Percentiles rank a stretch among this genome's conserved stretches.
Evolutionary conservation across 148 eudicot genomes (phyloP).

Genomic region (Camellia granthamiana): DNA sequence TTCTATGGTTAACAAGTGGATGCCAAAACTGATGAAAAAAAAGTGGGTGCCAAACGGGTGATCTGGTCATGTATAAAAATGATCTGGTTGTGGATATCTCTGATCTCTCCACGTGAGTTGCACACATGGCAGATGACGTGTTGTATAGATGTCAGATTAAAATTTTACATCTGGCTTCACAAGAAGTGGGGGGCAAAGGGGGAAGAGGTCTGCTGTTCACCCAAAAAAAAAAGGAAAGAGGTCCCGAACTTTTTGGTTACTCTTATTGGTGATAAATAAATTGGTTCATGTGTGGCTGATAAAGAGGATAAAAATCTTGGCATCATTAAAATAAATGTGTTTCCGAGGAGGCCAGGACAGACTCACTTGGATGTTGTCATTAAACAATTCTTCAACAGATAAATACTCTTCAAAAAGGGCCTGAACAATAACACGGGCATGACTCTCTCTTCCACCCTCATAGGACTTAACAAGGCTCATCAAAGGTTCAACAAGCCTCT

Average conservation of each 20-base stretch:
- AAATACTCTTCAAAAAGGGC: slow-evolving; percentile 88
- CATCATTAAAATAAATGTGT: background rate
- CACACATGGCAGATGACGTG: no score
- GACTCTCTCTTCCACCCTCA: slow-evolving; percentile 98
- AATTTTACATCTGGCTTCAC: no score
- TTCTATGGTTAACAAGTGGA: no score
- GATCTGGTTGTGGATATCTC: no score
- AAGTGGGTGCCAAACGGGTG: no score
- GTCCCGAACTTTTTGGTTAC: background rate
- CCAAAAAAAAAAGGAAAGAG: no score
- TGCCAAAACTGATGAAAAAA: no score
- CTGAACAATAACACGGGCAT: slow-evolving; percentile 91
- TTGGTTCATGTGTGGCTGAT: background rate
- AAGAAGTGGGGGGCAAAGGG: no score
- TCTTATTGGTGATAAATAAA: background rate
- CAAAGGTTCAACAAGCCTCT: slow-evolving; percentile 90
- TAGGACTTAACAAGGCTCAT: slow-evolving; percentile 91
- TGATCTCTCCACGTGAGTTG: no score
- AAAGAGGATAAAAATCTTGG: background rate
- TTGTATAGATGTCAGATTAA: no score
- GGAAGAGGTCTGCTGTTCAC: no score
- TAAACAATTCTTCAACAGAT: slow-evolving; percentile 83
- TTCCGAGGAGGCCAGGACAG: background rate
- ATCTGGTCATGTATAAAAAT: no score
- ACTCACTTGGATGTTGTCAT: slow-evolving; percentile 89